Conservation (phyloP, 345 rosid genomes). For the Camelina neglecta region DNA sequence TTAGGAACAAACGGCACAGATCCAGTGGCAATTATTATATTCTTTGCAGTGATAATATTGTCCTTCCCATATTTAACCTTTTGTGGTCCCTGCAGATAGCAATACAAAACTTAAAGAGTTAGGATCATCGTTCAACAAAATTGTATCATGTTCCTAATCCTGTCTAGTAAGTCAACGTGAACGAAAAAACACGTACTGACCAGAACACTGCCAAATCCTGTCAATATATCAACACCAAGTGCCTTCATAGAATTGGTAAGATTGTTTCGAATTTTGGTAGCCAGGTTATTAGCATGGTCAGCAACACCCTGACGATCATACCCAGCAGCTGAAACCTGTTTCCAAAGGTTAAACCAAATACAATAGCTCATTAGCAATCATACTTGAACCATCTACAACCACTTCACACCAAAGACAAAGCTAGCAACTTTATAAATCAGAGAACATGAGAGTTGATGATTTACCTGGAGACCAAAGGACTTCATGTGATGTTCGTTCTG, state of each 20-base stretch:
- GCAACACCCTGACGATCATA: slow-evolving; percentile 97
- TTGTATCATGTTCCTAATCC: background rate
- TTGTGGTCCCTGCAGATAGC: slow-evolving; percentile 76
- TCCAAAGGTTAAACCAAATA: background rate
- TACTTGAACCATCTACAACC: slow-evolving; percentile 6
- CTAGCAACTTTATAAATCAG: slow-evolving; percentile 1
- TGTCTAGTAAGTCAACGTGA: slow-evolving; percentile 2
- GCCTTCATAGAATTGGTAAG: slow-evolving; percentile 96
- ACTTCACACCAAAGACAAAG: background rate
- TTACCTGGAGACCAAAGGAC: slow-evolving; percentile 94
- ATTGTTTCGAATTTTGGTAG: slow-evolving; percentile 84
- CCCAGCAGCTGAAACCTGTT: slow-evolving; percentile 89
- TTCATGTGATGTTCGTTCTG: slow-evolving; percentile 96
- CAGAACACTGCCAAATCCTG: slow-evolving; percentile 82
- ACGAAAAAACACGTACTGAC: slow-evolving; percentile 51
- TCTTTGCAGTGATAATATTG: slow-evolving; percentile 69
- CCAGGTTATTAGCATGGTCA: slow-evolving; percentile 94
- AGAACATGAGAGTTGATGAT: background rate
- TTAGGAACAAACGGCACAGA: slow-evolving; percentile 97
- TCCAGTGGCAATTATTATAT: slow-evolving; percentile 95
- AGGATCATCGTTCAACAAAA: background rate
- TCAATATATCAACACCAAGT: slow-evolving; percentile 90
- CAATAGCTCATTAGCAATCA: background rate
- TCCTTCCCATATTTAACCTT: slow-evolving; percentile 87
- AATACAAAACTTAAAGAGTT: slow-evolving; percentile 6